Conservation (phyloP, 202 grass and related monocot species). For the Saccharum hybrid region DNA sequence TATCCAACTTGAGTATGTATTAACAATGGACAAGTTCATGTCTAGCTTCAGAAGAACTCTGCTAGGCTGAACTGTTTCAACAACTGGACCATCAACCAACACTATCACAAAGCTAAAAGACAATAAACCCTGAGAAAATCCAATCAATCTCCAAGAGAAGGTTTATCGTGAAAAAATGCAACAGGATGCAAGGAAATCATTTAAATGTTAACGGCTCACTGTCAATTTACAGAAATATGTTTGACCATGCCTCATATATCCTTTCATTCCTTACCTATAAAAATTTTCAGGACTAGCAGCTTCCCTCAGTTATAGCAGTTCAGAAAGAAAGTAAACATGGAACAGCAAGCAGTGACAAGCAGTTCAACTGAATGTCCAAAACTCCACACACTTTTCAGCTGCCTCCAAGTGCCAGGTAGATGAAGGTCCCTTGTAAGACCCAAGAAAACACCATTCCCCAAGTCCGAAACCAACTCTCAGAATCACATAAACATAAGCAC, state of each 20-base stretch:
- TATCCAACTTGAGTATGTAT: background rate
- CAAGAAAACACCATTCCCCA: conserved; percentile 9
- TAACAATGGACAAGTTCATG: conserved; percentile 8
- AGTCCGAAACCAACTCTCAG: background rate
- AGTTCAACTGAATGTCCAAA: conserved; percentile 9
- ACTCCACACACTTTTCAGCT: background rate
- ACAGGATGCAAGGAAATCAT: background rate
- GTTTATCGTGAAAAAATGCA: background rate
- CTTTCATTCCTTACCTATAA: background rate
- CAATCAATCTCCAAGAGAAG: background rate
- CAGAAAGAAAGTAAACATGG: conserved; percentile 24
- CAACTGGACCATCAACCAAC: background rate
- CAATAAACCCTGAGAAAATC: background rate
- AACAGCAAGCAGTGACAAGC: conserved; percentile 12
- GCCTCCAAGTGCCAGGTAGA: conserved; percentile 20
- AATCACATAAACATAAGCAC: conserved; percentile 21
- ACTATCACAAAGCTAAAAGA: conserved; percentile 3
- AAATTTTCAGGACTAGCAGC: conserved; percentile 1
- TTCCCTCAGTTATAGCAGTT: conserved; percentile 28
- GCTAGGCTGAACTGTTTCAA: conserved; percentile 27
- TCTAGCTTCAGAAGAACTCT: conserved; percentile 4
- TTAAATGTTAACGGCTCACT: background rate
- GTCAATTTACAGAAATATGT: background rate
- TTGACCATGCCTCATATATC: background rate
- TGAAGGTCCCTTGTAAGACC: background rate